These are phyloP conservation scores for Elaeis guineensis DNA, from an alignment of 176 grass and related monocot species.

Conservation along the genomic window DNA sequence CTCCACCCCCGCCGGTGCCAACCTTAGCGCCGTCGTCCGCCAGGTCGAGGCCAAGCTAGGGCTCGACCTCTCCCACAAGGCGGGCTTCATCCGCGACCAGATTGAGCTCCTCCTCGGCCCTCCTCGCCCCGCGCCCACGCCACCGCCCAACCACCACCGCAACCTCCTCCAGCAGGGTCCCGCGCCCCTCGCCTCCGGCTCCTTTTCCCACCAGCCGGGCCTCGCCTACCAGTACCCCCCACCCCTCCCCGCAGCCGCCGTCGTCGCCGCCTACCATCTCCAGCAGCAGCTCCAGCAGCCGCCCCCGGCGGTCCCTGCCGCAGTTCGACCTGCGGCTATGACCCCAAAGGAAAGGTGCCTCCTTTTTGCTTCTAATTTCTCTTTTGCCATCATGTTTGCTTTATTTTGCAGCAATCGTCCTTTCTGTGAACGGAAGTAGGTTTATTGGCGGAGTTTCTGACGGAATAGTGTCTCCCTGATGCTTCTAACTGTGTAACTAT, in stretches of 20 bases:
- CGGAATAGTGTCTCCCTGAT: neutral
- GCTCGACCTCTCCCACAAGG: constrained; percentile 83
- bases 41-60: constrained; percentile 75
- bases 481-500: neutral
- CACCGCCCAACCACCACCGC: constrained; percentile 1
- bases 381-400: neutral
- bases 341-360: constrained; percentile 5
- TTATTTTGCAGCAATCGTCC: too few relatives aligned
- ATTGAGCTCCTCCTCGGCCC: constrained; percentile 81
- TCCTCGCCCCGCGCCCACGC: constrained; percentile 24
- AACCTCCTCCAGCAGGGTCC: neutral
- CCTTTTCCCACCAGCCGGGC: neutral
- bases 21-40: constrained; percentile 50
- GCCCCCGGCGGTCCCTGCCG: neutral
- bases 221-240: neutral
- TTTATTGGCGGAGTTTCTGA: neutral
- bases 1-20: constrained; percentile 25
- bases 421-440: too few relatives aligned
- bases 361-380: neutral
- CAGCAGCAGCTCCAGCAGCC: constrained; percentile 13
- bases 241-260: constrained; percentile 9
- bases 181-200: neutral
- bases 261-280: constrained; percentile 10
- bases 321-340: neutral
- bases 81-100: constrained; percentile 82